Base-by-base conservation (phyloP, 192 early-diverging fungal genomes). In the Entomortierella chlamydospora region DNA sequence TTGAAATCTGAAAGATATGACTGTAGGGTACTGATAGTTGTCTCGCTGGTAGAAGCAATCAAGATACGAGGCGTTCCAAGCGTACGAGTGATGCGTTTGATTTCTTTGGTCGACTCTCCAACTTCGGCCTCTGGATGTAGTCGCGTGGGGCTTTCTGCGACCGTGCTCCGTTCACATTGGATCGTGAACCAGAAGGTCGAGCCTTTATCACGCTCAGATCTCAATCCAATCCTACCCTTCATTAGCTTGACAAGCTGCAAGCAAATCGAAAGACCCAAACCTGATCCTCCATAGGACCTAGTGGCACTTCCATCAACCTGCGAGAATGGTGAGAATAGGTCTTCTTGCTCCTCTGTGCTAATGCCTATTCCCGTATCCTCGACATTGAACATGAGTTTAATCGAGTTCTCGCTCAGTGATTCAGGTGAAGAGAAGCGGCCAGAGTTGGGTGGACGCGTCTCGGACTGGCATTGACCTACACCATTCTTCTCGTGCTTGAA, bases 251-350 rank as follows among this genome's bases (percentile, higher is more conserved):
- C 86, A 11, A 91, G 68, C 26, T 87, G 84, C 2, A 85, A 63
- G 31, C 87, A 90, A 39, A 92, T 92, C 2, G 89, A 89, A 18
- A 92, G 68, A 4, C 91, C 91, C 11, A 92, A 72, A 49, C 91
- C 91, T 22, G 89, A 90, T 23, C 91, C 91, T 26, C 90, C 91
- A 76, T 88, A 91, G 50, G 88, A 86, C 52, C 90, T 73, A 10
- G 88, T 87, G 0, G 90, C 90, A 22, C 86, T 87, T 50, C 88
- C 87, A 33, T 91, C 89, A 0, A 88, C 90, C 62, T 91, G 91
- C 20, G 90, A 90, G 58, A 92, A 92, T 0, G 90, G 87, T 26
- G 86, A 87, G 61, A 92, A 92, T 6, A 79, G 33, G 0, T 55
- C 57, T 18, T 58, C 50, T 57, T 70, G 76, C 51, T 79, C 76